phyloP scores from a whole-genome alignment of 352 stramenopile species.

The Thalassiosira oceanica region DNA sequence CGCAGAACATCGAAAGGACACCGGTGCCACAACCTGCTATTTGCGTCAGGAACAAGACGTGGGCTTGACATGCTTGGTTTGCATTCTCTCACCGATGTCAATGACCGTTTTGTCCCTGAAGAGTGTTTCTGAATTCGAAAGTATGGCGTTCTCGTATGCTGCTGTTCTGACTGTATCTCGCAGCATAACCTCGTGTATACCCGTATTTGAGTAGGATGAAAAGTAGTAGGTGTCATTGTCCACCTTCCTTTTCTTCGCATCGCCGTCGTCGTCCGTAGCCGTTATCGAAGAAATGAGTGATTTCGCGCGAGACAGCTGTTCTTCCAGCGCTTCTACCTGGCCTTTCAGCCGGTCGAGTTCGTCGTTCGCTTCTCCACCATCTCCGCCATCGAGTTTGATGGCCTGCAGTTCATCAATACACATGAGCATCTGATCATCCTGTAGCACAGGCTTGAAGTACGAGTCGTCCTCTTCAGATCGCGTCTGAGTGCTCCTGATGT shows the following conservation, averaged over 20 bases:
- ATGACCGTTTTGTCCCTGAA: conserved; percentile 93
- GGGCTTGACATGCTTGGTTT: too few species aligned
- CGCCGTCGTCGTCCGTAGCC: conserved; percentile 25
- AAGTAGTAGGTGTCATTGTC: conserved; percentile 90
- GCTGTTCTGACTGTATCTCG: conserved; percentile 92
- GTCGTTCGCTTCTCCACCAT: neutral
- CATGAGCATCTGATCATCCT: conserved; percentile 56
- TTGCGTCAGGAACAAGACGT: too few species aligned
- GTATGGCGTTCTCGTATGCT: conserved; percentile 94
- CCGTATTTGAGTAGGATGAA: conserved; percentile 94
- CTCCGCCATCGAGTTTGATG: conserved; percentile 29
- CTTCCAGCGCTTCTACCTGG: conserved; percentile 32
- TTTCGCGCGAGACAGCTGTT: conserved; percentile 36
- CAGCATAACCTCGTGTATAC: conserved; percentile 96
- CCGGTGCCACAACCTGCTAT: conserved; percentile 92
- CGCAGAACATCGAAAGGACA: conserved; percentile 93
- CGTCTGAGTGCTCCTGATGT: conserved; percentile 18
- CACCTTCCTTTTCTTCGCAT: conserved; percentile 8
- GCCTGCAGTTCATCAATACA: conserved; percentile 53
- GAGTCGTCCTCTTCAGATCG: conserved; percentile 27
- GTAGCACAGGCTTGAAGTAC: conserved; percentile 48
- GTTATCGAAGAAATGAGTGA: conserved; percentile 36
- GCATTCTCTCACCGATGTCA: too few species aligned
- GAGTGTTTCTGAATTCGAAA: conserved; percentile 88
- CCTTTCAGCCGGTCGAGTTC: conserved; percentile 12